These are phyloP conservation scores for Houttuynia cordata DNA, from an alignment of 164 flowering plant species.

Conservation along the genomic window DNA sequence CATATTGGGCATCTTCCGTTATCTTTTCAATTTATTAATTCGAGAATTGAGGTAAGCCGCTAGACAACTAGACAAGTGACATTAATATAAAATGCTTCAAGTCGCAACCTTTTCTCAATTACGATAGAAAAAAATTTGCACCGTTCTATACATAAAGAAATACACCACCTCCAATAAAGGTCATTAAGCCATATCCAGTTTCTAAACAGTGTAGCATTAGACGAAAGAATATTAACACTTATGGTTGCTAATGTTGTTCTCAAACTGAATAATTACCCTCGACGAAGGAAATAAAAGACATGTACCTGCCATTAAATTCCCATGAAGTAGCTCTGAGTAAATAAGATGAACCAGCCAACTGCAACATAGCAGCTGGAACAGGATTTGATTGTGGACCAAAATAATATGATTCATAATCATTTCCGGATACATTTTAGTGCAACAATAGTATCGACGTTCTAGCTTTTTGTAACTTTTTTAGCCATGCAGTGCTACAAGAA, in stretches of 20 bases:
- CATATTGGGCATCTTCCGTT: too few species aligned
- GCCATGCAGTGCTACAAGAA: conserved; percentile 72
- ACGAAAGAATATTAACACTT: background rate
- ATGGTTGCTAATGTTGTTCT: background rate
- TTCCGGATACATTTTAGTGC: conserved; percentile 35
- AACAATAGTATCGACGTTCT: conserved; percentile 35
- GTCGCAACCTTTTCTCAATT: too few species aligned
- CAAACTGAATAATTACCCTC: background rate
- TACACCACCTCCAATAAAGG: too few species aligned
- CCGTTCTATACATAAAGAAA: too few species aligned
- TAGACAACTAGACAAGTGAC: too few species aligned
- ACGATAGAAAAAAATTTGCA: too few species aligned
- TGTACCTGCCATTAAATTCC: conserved; percentile 91
- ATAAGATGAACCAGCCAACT: conserved; percentile 73
- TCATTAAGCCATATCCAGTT: background rate
- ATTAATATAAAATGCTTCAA: too few species aligned
- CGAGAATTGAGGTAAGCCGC: too few species aligned
- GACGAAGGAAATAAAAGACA: background rate
- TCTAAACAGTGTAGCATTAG: background rate
- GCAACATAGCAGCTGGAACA: conserved; percentile 66
- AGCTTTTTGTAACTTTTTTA: conserved; percentile 52
- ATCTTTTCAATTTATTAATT: too few species aligned
- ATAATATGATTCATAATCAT: conserved; percentile 24
- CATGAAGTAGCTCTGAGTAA: conserved; percentile 78
- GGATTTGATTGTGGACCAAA: conserved; percentile 64